Percentiles rank a stretch among this genome's conserved stretches.
Conservation (phyloP, 352 stramenopile genomes). For the Globisporangium nodosum region DNA sequence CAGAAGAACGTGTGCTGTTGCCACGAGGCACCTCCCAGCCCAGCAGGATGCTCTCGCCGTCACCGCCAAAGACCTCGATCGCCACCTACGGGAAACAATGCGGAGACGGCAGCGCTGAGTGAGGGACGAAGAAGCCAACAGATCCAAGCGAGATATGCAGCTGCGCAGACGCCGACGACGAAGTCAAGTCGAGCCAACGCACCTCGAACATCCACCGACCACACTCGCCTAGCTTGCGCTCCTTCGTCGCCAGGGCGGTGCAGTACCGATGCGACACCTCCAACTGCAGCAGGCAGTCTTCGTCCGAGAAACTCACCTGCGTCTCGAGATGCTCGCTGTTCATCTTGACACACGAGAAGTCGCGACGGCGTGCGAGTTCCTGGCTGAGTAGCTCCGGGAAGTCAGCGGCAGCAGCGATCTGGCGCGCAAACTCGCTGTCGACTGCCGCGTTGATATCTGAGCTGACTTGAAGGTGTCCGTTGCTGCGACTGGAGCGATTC, state of each 20-base stretch:
- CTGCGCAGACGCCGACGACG: neutral
- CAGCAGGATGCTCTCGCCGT: conserved; percentile 68
- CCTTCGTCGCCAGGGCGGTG: conserved; percentile 65
- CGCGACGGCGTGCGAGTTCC: conserved; percentile 52
- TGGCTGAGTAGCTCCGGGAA: conserved; percentile 56
- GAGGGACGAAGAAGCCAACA: neutral
- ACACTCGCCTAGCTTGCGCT: conserved; percentile 59
- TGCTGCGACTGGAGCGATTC: neutral
- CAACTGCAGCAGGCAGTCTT: conserved; percentile 70
- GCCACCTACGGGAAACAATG: conserved; percentile 10
- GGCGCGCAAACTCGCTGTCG: conserved; percentile 25
- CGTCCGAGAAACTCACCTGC: conserved; percentile 63
- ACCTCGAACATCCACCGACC: conserved; percentile 82
- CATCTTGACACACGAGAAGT: conserved; percentile 74
- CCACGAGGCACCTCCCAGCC: conserved; percentile 67
- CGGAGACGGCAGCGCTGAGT: neutral
- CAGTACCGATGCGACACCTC: conserved; percentile 63
- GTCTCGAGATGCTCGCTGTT: conserved; percentile 46
- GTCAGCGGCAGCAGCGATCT: conserved; percentile 33
- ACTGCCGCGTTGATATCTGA: conserved; percentile 5
- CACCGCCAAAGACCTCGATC: conserved; percentile 45
- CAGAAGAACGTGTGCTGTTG: neutral
- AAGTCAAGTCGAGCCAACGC: neutral
- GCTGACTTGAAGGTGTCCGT: neutral
- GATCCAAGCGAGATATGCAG: neutral